Evolutionary conservation across 2,329 filamentous ascomycete genomes (phyloP), one percentile per base, ranked within the genome.

Genomic region (Aspergillus persii): DNA sequence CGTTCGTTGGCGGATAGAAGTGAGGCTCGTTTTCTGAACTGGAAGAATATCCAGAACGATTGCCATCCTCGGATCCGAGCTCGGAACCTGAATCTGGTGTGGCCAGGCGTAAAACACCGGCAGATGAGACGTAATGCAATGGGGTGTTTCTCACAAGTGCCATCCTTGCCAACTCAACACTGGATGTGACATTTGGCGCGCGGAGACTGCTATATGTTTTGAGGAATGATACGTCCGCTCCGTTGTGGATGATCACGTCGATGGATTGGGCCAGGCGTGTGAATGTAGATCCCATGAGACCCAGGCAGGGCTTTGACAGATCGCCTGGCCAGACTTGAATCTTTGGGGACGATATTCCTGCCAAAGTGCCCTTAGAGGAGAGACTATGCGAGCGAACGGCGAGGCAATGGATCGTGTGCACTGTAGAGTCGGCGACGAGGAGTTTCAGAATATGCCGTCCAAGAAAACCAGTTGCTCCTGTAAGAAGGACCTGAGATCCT

Each of bases 161-260:
- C 18, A 71, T 46, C 15, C 55, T 48, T 1, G 60, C 63, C 1
- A 76, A 50, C 23, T 63, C 60, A 30, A 61, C 62, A 3, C 66
- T 72, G 1, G 70, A 63, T 4, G 41, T 8, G 1, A 74, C 53
- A 57, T 75, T 76, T 2, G 61, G 31, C 2, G 33, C 3, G 0
- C 65, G 66, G 1, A 76, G 65, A 4, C 55, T 54, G 3, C 56
- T 39, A 55, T 75, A 76, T 4, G 56, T 64, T 29, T 74, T 65
- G 53, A 65, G 54, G 54, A 64, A 68, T 1, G 66, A 69, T 8
- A 66, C 61, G n/a, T 76, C 73, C 11, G 80, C 79, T 7, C 78
- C 83, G 54, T 72, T 76, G 67, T 85, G 87, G 26, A 89, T 80
- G 51, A 88, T 80, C 4, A 80, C 63, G 61, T 82, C 74, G 1